These are phyloP conservation scores for Paraurostyla sp. DNA, from an alignment of 73 alveolate species.

Conservation along the genomic window DNA sequence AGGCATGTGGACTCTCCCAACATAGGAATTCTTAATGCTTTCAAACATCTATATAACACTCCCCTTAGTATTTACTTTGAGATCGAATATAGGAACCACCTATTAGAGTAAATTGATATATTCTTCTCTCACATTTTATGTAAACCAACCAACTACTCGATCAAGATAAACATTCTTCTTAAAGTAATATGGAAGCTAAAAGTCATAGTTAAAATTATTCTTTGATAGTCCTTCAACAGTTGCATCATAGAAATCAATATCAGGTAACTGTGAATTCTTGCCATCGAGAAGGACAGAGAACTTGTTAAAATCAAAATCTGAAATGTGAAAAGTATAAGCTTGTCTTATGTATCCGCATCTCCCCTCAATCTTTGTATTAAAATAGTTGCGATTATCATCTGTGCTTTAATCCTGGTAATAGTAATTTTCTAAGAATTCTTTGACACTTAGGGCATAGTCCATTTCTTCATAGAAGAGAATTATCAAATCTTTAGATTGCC, in stretches of 20 bases:
- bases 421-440: slow-evolving; percentile 48
- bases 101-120: not conserved
- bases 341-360: slow-evolving; percentile 61
- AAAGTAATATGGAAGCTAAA: slow-evolving; percentile 29
- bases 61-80: slow-evolving; percentile 33
- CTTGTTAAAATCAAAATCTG: slow-evolving; percentile 13
- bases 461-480: slow-evolving; percentile 49
- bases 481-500: slow-evolving; percentile 51
- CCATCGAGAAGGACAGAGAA: slow-evolving; percentile 45
- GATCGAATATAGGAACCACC: slow-evolving; percentile 16
- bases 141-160: not conserved
- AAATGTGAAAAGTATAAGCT: slow-evolving; percentile 40
- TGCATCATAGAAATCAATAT: slow-evolving; percentile 53
- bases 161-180: slow-evolving; percentile 33
- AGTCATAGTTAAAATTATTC: slow-evolving; percentile 18
- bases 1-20: slow-evolving; percentile 59
- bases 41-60: slow-evolving; percentile 37
- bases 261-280: slow-evolving; percentile 18
- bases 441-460: slow-evolving; percentile 29
- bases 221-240: not conserved
- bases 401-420: not conserved
- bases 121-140: slow-evolving; percentile 16
- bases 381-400: not conserved
- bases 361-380: slow-evolving; percentile 31
- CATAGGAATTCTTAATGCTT: slow-evolving; percentile 46